Base-by-base conservation (phyloP, 805 yeast species). In the Candida coleopterorum region DNA sequence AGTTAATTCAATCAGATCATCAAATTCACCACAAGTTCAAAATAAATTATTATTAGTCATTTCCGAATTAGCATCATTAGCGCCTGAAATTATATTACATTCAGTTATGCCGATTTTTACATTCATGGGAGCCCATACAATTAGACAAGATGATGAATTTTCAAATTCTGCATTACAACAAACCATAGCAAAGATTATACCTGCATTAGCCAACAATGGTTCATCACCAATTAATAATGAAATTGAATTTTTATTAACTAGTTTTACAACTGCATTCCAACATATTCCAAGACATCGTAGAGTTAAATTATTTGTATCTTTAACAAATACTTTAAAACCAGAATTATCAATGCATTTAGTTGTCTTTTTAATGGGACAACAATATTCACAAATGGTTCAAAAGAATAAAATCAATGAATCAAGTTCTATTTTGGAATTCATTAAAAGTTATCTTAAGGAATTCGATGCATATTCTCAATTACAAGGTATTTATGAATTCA, bases 101-200 rank as follows among this genome's bases (percentile, higher is more conserved):
- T 85, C 96, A 2, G 96, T 93, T 7, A 93, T 93, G 98, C 98
- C 98, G n/a, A 90, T 93, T 35, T 93, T 93, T 68, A 93, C 98
- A 1, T 93, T 93, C 51, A 93, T 93, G 97, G 98, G 98, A 41
- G 95, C 97, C 9, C 95, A 88, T 52, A 89, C 97, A 10, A 77
- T 93, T 35, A 81, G 96, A 52, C 96, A 93, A 62, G 98, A 93
- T 58, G 97, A 93, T 58, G 97, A 87, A 55, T 90, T 85, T 53
- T 87, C 97, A 0, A 83, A 83, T 22, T 85, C 85, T 46, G 97
- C 89, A 30, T 87, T 93, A 44, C 95, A 88, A 52, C 93, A 86
- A 55, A 90, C 98, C 2, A 82, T 93, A 34, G 64, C 83, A 16
- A 81, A 84, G 49, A 96, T 93, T 34, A 80, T 93, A 24, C 97